Evolutionary conservation across 352 stramenopile species (phyloP).

Genomic region (Phytophthora quininea): DNA sequence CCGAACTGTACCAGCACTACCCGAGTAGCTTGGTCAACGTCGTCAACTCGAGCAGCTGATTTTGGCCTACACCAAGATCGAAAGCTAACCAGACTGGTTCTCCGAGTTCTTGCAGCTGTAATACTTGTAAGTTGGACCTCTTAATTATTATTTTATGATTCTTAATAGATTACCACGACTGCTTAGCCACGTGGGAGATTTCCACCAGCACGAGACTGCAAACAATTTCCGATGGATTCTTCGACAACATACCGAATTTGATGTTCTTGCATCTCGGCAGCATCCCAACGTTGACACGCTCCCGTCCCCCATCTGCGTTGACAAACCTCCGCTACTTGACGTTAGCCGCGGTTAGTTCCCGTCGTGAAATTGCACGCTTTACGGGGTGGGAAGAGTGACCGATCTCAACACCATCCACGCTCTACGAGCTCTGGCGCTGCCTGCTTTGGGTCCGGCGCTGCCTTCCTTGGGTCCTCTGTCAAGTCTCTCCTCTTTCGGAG

Average conservation of each 20-base stretch:
- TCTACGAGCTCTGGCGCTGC: conserved; percentile 9
- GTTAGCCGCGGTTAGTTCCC: too few relatives aligned
- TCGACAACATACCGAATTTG: conserved; percentile 44
- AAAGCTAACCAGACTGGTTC: conserved; percentile 26
- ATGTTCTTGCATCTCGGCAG: conserved; percentile 38
- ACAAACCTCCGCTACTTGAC: too few relatives aligned
- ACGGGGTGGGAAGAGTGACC: conserved; percentile 6
- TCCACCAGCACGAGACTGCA: conserved; percentile 27
- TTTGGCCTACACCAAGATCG: conserved; percentile 45
- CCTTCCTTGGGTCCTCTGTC: conserved; percentile 24
- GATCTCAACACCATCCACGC: conserved; percentile 31
- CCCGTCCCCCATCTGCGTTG: too few relatives aligned
- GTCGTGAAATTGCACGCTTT: too few relatives aligned
- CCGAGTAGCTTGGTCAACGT: conserved; percentile 36
- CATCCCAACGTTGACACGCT: conserved; percentile 19
- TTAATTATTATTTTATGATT: too few relatives aligned
- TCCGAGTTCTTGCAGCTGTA: conserved; percentile 38
- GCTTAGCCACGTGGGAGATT: too few relatives aligned
- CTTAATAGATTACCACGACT: too few relatives aligned
- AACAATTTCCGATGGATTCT: conserved; percentile 25
- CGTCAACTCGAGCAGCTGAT: conserved; percentile 40
- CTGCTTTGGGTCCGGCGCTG: conserved; percentile 21
- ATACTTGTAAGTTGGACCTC: conserved; percentile 47
- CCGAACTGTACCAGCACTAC: conserved; percentile 38
- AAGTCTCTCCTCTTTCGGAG: conserved; percentile 23